These are phyloP conservation scores for Ascobolus immersus DNA, from an alignment of 495 filamentous ascomycete species.

Conservation along the genomic window DNA sequence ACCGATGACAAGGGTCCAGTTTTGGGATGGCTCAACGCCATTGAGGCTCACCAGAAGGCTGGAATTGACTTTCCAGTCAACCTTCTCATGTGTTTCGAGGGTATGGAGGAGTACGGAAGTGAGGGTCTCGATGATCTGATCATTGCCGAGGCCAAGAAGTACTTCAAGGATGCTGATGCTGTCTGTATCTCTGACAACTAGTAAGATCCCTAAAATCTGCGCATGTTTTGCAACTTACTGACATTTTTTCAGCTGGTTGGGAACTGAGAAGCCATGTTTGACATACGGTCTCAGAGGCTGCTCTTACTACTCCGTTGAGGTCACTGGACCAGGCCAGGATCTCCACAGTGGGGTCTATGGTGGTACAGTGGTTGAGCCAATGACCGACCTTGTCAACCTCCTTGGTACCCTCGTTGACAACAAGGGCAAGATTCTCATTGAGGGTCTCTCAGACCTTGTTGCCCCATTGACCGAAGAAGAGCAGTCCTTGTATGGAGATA, in stretches of 20 bases:
- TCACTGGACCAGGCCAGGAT: constrained; percentile 76
- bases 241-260: constrained; percentile 41
- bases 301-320: constrained; percentile 80
- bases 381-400: constrained; percentile 77
- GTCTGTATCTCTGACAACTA: constrained; percentile 99
- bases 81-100: constrained; percentile 97
- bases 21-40: constrained; percentile 88
- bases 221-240: background rate
- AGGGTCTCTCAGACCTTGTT: constrained; percentile 74
- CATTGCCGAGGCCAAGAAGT: constrained; percentile 60
- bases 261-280: constrained; percentile 88
- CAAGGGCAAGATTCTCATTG: constrained; percentile 68
- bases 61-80: constrained; percentile 91
- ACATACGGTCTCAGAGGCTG: constrained; percentile 94
- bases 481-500: constrained; percentile 53
- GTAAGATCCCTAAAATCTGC: background rate
- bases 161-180: constrained; percentile 82
- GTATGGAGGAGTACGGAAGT: constrained; percentile 98
- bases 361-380: constrained; percentile 84
- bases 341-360: constrained; percentile 93
- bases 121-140: constrained; percentile 94
- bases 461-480: constrained; percentile 69
- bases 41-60: constrained; percentile 86
- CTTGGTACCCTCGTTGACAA: constrained; percentile 64
- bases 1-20: constrained; percentile 99